Conservation (phyloP, 2,329 filamentous ascomycete species). For the Trichothecium sympodiale region DNA sequence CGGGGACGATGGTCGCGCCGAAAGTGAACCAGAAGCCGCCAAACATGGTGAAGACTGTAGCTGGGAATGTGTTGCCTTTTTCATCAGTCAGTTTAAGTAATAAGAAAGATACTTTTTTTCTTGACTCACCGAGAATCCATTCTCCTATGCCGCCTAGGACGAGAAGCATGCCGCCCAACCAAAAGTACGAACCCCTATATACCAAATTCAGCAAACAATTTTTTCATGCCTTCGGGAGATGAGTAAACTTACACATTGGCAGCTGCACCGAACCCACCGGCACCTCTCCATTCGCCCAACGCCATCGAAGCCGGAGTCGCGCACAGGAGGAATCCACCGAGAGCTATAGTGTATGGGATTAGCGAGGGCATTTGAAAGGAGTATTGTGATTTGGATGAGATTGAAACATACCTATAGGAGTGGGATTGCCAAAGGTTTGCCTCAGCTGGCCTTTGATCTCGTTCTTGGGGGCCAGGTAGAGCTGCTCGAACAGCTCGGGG, state of each 20-base stretch:
- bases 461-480: constrained; percentile 37
- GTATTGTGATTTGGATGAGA: background rate
- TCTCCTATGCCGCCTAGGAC: constrained; percentile 36
- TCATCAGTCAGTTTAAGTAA: background rate
- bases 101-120: background rate
- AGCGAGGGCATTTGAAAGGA: background rate
- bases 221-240: background rate
- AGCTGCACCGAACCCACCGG: constrained; percentile 16
- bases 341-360: constrained; percentile 11
- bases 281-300: constrained; percentile 17
- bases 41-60: constrained; percentile 37
- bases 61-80: constrained; percentile 38
- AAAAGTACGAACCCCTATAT: constrained; percentile 24
- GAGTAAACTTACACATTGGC: constrained; percentile 17
- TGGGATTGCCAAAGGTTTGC: constrained; percentile 40
- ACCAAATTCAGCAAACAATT: background rate
- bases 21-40: constrained; percentile 41
- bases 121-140: constrained; percentile 30
- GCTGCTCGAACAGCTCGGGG: constrained; percentile 40
- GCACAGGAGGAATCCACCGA: constrained; percentile 18
- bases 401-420: constrained; percentile 24
- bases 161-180: constrained; percentile 33
- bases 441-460: constrained; percentile 32
- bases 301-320: constrained; percentile 18
- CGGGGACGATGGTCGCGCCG: constrained; percentile 35